phyloP scores from a whole-genome alignment of 805 yeast species.

The Candida morakotiae region DNA sequence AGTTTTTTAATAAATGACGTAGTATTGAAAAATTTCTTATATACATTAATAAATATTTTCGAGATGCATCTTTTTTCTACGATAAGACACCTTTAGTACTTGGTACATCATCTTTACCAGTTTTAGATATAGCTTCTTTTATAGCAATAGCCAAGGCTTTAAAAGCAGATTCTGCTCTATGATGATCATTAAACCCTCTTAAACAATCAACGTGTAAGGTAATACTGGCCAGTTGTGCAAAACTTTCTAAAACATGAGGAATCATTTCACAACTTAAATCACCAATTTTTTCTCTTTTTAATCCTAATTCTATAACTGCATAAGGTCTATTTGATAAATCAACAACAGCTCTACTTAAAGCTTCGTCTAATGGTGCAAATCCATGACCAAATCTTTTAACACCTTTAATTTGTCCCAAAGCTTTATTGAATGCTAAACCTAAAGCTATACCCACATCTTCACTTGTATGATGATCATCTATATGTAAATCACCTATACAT shows the following conservation, averaged over 20 bases:
- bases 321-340: constrained; percentile 91
- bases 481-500: constrained; percentile 91
- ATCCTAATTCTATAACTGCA: constrained; percentile 84
- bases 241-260: constrained; percentile 93
- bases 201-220: constrained; percentile 93
- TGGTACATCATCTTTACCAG: constrained; percentile 89
- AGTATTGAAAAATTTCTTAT: constrained; percentile 6
- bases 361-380: constrained; percentile 96
- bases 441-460: constrained; percentile 94
- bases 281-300: constrained; percentile 90
- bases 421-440: constrained; percentile 85
- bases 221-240: constrained; percentile 87
- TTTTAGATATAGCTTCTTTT: constrained; percentile 75
- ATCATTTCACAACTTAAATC: constrained; percentile 93
- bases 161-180: constrained; percentile 92
- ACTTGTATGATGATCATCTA: constrained; percentile 95
- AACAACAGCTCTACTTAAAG: constrained; percentile 91
- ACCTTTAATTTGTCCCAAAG: constrained; percentile 85
- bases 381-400: constrained; percentile 91
- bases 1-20: constrained; percentile 1
- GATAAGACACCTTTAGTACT: constrained; percentile 93
- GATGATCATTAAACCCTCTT: constrained; percentile 94
- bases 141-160: constrained; percentile 94
- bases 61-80: constrained; percentile 20
- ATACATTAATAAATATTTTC: constrained; percentile 1